A percentile compares a stretch with the other conserved stretches of the same genome.
These are phyloP conservation scores for Citrus hindsii DNA, from an alignment of 345 rosid species.

Conservation along the genomic window DNA sequence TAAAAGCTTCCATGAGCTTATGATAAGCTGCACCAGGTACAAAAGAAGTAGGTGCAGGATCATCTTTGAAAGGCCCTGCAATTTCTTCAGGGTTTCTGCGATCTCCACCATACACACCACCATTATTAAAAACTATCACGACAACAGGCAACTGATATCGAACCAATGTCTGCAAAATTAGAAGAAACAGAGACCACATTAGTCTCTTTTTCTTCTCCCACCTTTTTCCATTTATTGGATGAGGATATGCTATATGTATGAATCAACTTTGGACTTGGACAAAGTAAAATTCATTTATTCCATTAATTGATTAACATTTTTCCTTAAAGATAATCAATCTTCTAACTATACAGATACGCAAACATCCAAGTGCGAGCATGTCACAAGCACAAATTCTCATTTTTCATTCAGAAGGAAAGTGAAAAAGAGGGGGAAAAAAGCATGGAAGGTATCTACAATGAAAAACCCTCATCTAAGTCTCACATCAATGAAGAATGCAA, in stretches of 20 bases:
- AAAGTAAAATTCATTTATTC: no score
- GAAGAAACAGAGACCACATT: background rate
- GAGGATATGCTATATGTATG: no score
- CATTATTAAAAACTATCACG: slow-evolving; percentile 94
- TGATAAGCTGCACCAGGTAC: slow-evolving; percentile 91
- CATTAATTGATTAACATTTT: background rate
- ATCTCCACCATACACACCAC: slow-evolving; percentile 97
- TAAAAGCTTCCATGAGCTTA: slow-evolving; percentile 77
- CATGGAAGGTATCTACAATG: background rate
- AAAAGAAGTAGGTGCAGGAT: slow-evolving; percentile 97
- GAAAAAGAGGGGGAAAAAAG: background rate
- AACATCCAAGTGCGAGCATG: background rate
- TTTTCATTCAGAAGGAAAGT: background rate
- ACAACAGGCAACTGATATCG: slow-evolving; percentile 87
- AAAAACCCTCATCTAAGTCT: background rate
- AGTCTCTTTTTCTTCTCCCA: no score
- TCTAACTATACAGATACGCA: background rate
- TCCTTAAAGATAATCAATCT: background rate
- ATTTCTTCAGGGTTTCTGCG: slow-evolving; percentile 83
- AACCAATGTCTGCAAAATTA: slow-evolving; percentile 75
- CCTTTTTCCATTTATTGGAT: no score
- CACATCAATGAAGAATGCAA: background rate
- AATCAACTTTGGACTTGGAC: no score
- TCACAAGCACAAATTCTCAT: background rate
- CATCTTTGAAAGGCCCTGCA: slow-evolving; percentile 75